Percentiles rank a stretch among this genome's conserved stretches.
Evolutionary conservation across 177 flowering plant genomes (phyloP).

Genomic region (Vitis hybrid): DNA sequence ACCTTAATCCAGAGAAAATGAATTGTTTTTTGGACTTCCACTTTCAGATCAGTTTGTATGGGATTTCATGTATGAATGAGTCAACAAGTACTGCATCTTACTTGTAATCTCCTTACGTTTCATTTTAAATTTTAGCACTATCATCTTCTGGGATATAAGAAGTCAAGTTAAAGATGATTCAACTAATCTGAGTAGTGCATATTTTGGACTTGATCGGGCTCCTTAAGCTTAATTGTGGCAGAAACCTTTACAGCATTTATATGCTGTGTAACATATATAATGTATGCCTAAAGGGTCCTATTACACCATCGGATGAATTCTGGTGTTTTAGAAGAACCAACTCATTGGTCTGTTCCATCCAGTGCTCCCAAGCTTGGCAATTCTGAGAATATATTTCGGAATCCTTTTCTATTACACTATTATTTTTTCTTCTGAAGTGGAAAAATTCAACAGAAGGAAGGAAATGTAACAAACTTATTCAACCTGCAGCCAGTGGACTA

Average conservation of each 20-base stretch:
- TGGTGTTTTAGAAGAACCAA: neutral
- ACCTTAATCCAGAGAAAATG: no score
- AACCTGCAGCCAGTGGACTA: constrained; percentile 84
- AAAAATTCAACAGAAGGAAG: neutral
- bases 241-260: neutral
- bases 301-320: no score
- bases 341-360: neutral
- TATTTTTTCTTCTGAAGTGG: no score
- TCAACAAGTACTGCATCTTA: no score
- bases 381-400: neutral
- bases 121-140: neutral
- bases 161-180: neutral
- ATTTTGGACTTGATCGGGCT: neutral
- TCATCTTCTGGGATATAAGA: neutral
- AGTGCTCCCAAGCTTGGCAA: neutral
- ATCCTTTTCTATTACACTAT: neutral
- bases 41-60: no score
- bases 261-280: neutral
- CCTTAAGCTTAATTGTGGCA: neutral
- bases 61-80: no score
- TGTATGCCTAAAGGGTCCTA: neutral
- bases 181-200: neutral
- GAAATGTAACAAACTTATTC: neutral
- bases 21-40: no score
- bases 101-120: no score